phyloP scores from a whole-genome alignment of 805 yeast genomes.

The Ogataea henricii region DNA sequence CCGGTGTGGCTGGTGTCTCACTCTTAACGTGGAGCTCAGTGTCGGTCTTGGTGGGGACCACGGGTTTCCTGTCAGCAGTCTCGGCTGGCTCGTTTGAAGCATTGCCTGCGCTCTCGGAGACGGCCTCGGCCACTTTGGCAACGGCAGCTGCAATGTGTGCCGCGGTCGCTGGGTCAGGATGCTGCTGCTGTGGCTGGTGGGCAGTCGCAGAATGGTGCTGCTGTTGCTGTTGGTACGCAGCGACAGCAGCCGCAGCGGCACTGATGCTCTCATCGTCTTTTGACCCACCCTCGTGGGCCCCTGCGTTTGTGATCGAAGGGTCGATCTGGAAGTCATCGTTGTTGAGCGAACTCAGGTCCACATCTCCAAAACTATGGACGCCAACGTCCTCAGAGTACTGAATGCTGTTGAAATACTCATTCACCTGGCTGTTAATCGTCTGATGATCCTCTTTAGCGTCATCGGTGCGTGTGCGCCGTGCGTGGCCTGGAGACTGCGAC shows the following conservation, averaged over 20 bases:
- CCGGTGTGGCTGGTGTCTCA: conserved; percentile 1
- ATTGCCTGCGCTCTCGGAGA: background rate
- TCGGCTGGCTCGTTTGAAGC: background rate
- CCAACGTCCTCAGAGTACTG: conserved; percentile 27
- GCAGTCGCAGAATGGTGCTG: conserved; percentile 1
- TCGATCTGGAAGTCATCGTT: conserved; percentile 32
- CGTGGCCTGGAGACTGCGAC: background rate
- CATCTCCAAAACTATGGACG: conserved; percentile 25
- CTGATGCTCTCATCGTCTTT: conserved; percentile 19
- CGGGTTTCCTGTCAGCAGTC: background rate
- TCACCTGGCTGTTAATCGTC: conserved; percentile 30
- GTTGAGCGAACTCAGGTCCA: conserved; percentile 26
- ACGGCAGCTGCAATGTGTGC: conserved; percentile 8
- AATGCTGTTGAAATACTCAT: conserved; percentile 31
- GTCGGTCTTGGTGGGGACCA: background rate
- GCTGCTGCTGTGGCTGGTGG: conserved; percentile 2
- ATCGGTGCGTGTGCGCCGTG: conserved; percentile 7
- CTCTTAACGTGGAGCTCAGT: conserved; percentile 1
- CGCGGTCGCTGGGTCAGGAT: conserved; percentile 4
- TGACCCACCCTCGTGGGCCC: conserved; percentile 8
- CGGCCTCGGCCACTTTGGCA: conserved; percentile 3
- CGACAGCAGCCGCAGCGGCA: conserved; percentile 28
- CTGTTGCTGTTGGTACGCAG: conserved; percentile 23
- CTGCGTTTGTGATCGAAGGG: conserved; percentile 21
- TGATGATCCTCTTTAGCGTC: conserved; percentile 30